Evolutionary conservation across 768 basidiomycete species (phyloP), one percentile per base, ranked within the genome.

Genomic region (Termitomyces sp.): DNA sequence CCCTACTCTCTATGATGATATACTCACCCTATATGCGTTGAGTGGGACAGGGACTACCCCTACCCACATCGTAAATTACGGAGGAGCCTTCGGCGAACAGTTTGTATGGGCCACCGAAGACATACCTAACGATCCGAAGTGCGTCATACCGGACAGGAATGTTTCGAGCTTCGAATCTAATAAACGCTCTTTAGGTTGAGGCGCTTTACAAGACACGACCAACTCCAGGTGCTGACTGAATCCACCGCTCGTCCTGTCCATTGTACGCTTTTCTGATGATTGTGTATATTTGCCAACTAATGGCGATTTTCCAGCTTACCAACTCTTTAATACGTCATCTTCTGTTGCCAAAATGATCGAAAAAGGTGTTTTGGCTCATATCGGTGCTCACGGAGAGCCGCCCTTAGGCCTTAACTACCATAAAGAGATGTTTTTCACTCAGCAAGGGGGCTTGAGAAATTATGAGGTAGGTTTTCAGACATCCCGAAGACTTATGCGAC

Each of bases 371-470:
- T 73, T 76, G 25, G 76, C 83, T 3, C 82, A 87, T 62, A 85
- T 90, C 57, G 89, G 88, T 23, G 87, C 87, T 0, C 89, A 90
- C 63, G 89, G 89, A 17, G 85, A 89, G 66, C 79, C 82, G 2
- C 88, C 89, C 0, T 68, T 88, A 11, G 89, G 89, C 0, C 65
- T 85, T n/a, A 87, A 87, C 71, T 91, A 90, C 62, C 89, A 90
- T 58, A 81, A 83, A 19, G 89, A 90, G 63, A 86, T 90, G 82
- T 77, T 73, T 51, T 88, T 87, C 66, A 75, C 85, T 25, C 73
- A 75, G 45, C 72, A 75, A 14, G 89, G 89, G 21, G 89, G 89
- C 3, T 68, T 90, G 61, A 82, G 71, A 27, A 87, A 86, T 63
- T 90, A 88, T 63, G 85, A 90, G 77, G 88, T 86, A 32, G 7